Evolutionary conservation across 306 rosid genomes (phyloP), one percentile per base, ranked within the genome.

Genomic region (Argentina anserina): DNA sequence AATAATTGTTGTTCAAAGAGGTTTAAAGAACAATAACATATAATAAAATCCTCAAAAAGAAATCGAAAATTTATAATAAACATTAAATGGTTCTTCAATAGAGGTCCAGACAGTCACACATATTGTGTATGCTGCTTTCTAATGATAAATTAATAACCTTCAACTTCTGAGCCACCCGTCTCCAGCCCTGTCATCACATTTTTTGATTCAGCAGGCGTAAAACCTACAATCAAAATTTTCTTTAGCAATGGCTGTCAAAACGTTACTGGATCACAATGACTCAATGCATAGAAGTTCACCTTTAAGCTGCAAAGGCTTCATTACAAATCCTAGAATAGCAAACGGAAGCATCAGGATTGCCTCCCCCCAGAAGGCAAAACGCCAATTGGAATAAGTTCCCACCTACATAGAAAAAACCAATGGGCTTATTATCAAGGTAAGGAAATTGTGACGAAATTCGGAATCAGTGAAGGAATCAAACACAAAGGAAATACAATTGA

Each of bases 291-390:
- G 71, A 67, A 71, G n/a, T 28, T 28, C 78, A 93, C 98, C 98
- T 81, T 89, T 93, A 84, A 90, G 69, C 66, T 82, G 83, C 79
- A 92, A 78, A 69, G 98, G 98, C 81, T 90, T 88, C 85, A 92
- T 80, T 50, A 80, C 25, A 70, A 90, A 87, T 34, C 96, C 96
- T 39, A 77, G 77, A 86, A 90, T 68, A 36, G 88, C 92, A 84
- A 92, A 92, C 6, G 98, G 89, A 85, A 90, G 78, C 96, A 92
- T 92, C 82, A 92, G 46, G 77, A 80, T 36, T 49, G 94, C 87
- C 81, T 88, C 97, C 21, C 82, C 85, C 79, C 83, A 85, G 71
- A 92, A 92, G 12, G 98, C 96, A 70, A 41, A 74, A 34, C 94
- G 98, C 96, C 98, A 92, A 28, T 79, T 86, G 34, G 74, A 29